Evolutionary conservation across 1,284 basidiomycete genomes (phyloP).

Genomic region (Apiotrichum gracile): DNA sequence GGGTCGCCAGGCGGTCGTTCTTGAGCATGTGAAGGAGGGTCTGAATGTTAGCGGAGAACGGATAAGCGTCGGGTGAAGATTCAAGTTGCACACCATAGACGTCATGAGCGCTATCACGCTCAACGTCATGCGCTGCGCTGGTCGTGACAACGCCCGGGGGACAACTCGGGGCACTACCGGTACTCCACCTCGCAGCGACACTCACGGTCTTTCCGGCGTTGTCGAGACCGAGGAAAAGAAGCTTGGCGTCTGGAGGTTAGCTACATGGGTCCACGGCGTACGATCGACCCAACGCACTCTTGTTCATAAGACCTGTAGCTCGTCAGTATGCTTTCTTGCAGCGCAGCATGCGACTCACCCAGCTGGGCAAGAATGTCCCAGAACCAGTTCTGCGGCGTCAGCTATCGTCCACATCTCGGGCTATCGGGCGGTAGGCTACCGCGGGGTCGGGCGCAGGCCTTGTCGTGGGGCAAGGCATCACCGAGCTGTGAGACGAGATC

Average conservation of each 20-base stretch:
- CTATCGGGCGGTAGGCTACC: too few species aligned
- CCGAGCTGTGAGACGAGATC: too few species aligned
- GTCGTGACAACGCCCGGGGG: too few species aligned
- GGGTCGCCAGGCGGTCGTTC: conserved; percentile 94
- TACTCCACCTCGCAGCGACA: too few species aligned
- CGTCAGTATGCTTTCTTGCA: too few species aligned
- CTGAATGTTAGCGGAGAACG: conserved; percentile 49
- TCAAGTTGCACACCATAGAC: too few species aligned
- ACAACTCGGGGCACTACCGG: too few species aligned
- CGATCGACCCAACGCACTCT: conserved; percentile 55
- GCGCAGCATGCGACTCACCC: conserved; percentile 61
- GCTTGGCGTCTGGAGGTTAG: conserved; percentile 64
- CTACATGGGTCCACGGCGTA: too few species aligned
- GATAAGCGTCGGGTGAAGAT: neutral
- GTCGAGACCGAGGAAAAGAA: conserved; percentile 96
- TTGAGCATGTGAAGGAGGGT: conserved; percentile 99
- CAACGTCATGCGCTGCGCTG: too few species aligned
- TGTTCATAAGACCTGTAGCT: conserved; percentile 78
- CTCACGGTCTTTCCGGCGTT: conserved; percentile 98
- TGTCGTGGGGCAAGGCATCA: neutral
- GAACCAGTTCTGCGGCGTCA: conserved; percentile 65
- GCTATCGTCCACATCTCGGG: too few species aligned
- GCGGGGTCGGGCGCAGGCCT: neutral
- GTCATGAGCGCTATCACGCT: too few species aligned
- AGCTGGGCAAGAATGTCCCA: conserved; percentile 88